Evolutionary conservation across 1,139 yeast genomes (phyloP), one percentile per base, ranked within the genome.

Genomic region (Hanseniaspora uvarum): DNA sequence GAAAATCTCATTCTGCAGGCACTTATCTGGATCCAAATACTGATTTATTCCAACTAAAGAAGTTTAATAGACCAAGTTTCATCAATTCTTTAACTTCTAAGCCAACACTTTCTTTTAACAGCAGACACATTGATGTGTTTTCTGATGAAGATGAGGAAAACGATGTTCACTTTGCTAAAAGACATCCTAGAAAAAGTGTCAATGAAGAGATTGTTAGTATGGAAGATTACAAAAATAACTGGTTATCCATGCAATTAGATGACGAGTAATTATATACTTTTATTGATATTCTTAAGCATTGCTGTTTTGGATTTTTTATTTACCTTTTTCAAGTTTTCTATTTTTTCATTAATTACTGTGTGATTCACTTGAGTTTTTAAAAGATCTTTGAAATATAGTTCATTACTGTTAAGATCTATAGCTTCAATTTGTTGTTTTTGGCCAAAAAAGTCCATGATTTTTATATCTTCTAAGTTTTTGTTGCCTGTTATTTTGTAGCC

Each of bases 391-490:
- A 50, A 43, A 37, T 21, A 23, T 1, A 10, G 21, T 26, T 70
- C 55, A 78, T 81, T 12, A 71, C 76, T 31, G 74, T 70, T 14
- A 2, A 33, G 19, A 60, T 33, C 37, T 26, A 41, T 21, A 5
- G 28, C 28, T 2, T 46, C 26, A 4, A 36, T 36, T 11, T 34
- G 30, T 10, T 41, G 45, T 18, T 44, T 34, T 19, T 49, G 53
- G 2, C 97, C 98, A 61, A 94, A 89, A 68, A 92, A 92, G 65
- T 94, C 98, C 0, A 98, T 89, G 58, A 92, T 76, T 56, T 80
- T 72, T 3, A 88, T 95, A 40, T 84, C 79, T 12, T 19, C 10
- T 30, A 53, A 37, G 61, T 95, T 76, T 53, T 75, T 67, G 68
- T 81, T 87, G 57, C 86, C 69, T 64, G 88, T 96, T 0, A 88